phyloP scores from a whole-genome alignment of 2,329 filamentous ascomycete species.

The Malbranchea cinnamomea region DNA sequence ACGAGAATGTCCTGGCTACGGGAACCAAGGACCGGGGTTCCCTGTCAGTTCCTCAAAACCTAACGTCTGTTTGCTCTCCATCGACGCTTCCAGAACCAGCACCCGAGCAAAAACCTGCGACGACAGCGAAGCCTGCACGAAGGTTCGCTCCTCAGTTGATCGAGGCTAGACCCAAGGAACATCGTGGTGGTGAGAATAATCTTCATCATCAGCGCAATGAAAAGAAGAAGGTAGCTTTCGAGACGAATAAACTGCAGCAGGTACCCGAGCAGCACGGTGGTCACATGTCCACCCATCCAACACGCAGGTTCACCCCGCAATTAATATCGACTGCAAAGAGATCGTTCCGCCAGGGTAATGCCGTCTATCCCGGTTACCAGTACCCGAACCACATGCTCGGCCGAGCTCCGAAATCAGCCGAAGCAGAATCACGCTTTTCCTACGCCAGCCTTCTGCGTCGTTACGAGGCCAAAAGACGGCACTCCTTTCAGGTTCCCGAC shows the following conservation, averaged over 20 bases:
- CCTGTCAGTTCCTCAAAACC: constrained; percentile 1
- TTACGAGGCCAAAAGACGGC: constrained; percentile 24
- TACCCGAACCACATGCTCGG: constrained; percentile 48
- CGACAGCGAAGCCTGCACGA: constrained; percentile 3
- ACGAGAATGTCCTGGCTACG: too few species aligned
- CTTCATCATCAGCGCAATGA: too few species aligned
- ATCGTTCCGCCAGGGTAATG: constrained; percentile 51
- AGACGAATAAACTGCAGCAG: neutral
- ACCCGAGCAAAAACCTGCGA: neutral
- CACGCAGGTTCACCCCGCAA: constrained; percentile 53
- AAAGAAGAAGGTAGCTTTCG: too few species aligned
- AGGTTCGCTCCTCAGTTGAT: constrained; percentile 8
- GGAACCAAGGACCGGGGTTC: neutral
- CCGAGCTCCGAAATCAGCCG: neutral
- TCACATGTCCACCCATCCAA: neutral
- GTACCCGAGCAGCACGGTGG: neutral
- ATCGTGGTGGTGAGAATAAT: constrained; percentile 3
- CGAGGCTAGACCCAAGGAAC: constrained; percentile 8
- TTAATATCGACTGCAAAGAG: constrained; percentile 67
- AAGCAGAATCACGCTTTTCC: constrained; percentile 21
- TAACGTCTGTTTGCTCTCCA: neutral
- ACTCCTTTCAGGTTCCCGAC: constrained; percentile 47
- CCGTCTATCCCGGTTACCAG: constrained; percentile 45
- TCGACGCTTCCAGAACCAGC: constrained; percentile 2
- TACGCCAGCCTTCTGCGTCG: constrained; percentile 27